Conservation (phyloP, 2,329 filamentous ascomycete species). For the Fusarium sp. region DNA sequence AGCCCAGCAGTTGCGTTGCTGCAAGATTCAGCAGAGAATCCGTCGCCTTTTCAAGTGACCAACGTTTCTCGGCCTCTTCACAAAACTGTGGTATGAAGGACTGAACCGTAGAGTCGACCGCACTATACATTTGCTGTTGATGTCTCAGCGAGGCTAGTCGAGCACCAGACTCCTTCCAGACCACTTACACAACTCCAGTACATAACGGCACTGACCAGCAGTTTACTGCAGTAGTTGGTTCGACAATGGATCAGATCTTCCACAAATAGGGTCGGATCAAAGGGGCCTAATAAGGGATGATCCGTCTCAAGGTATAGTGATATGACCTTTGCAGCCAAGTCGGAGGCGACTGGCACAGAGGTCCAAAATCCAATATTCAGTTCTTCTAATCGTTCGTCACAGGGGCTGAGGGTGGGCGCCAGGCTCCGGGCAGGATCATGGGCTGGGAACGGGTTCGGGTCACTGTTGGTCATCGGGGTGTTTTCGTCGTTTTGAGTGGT, state of each 20-base stretch:
- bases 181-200: conserved; percentile 33
- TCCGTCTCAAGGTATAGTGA: conserved; percentile 55
- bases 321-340: conserved; percentile 49
- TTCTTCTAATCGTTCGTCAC: conserved; percentile 46
- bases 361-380: conserved; percentile 53
- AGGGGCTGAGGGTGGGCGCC: background rate
- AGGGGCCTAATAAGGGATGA: conserved; percentile 53
- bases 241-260: conserved; percentile 47
- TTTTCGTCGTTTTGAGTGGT: background rate
- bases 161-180: background rate
- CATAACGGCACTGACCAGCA: conserved; percentile 16
- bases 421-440: background rate
- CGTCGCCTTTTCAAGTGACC: conserved; percentile 11
- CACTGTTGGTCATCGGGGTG: background rate
- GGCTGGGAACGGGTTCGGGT: conserved; percentile 11
- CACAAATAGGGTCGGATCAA: conserved; percentile 52
- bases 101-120: background rate
- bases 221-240: conserved; percentile 4
- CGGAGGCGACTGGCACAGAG: conserved; percentile 45
- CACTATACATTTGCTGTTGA: conserved; percentile 27
- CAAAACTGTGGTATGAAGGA: conserved; percentile 7
- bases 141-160: background rate
- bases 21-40: conserved; percentile 46
- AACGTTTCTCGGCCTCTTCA: conserved; percentile 20
- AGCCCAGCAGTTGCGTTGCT: conserved; percentile 49